phyloP scores from a whole-genome alignment of 1,284 basidiomycete species.

The Ustilago tritici region DNA sequence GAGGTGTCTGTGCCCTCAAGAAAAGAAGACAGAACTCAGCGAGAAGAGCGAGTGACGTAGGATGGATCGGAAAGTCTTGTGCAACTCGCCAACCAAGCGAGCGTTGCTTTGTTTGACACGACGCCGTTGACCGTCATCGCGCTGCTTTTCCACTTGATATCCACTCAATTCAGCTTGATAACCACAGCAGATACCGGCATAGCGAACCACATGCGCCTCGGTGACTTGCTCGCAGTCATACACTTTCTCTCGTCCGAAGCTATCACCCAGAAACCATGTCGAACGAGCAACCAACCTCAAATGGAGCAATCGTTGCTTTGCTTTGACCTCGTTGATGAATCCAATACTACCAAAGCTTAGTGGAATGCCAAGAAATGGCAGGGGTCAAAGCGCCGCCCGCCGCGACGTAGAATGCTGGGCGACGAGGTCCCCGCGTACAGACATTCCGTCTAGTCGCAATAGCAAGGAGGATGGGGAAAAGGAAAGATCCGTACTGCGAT shows the following conservation, averaged over 20 bases:
- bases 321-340: too few relatives aligned
- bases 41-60: conserved; percentile 12
- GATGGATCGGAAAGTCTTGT: not conserved
- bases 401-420: not conserved
- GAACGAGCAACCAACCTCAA: too few relatives aligned
- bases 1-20: not conserved
- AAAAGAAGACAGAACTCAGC: not conserved
- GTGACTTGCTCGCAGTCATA: not conserved
- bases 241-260: not conserved
- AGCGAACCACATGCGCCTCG: conserved; percentile 1
- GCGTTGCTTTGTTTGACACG: not conserved
- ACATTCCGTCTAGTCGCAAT: too few relatives aligned
- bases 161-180: not conserved
- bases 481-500: conserved; percentile 3
- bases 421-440: too few relatives aligned
- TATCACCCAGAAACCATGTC: not conserved
- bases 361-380: conserved; percentile 10
- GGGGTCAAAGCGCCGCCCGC: conserved; percentile 11
- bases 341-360: not conserved
- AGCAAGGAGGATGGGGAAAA: not conserved
- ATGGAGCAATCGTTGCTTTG: too few relatives aligned
- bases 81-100: not conserved
- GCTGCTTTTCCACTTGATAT: not conserved
- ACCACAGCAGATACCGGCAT: not conserved
- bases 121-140: conserved; percentile 17